Evolutionary conservation across 352 stramenopile genomes (phyloP), one percentile per base, ranked within the genome.

Genomic region (Globisporangium splendens): DNA sequence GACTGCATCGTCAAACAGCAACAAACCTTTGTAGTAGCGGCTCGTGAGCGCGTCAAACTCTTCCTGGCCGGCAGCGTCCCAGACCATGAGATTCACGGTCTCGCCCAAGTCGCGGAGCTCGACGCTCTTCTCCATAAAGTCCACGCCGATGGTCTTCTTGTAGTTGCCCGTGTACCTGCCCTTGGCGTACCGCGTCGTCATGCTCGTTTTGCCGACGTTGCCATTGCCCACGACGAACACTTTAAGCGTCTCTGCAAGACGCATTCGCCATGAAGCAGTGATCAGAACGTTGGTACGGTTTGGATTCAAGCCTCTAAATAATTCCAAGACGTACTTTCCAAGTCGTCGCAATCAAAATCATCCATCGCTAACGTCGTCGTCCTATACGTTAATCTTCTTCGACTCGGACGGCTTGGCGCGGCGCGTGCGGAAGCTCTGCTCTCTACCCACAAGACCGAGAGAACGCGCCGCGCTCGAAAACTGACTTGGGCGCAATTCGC

Each of bases 71-170:
- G 83, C 83, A 20, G 79, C 91, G 62, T 93, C 81, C 83, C 84
- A 93, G 59, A 94, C 87, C 84, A 89, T 84, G 49, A 89, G 72
- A 53, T 86, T 83, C 42, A 93, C 68, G 8, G 70, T 83, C 61
- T 86, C 75, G 35, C 72, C 71, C 17, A 84, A 35, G 59, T 86
- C 74, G n/a, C 72, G 69, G 49, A 91, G 52, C 64, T 84, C 66
- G 54, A 93, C 65, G 28, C 75, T 81, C 61, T 89, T 88, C 70
- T 90, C 86, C 73, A 92, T 87, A 44, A 93, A 94, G 63, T 93
- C 84, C 31, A 88, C 84, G 21, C 82, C 84, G 41, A 94, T 89
- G 18, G 83, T 95, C 50, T 91, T 92, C 61, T 90, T 91, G 75
- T 94, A 94, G 39, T 84, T 86, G 53, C 71, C 73, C 17, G 79